Evolutionary conservation across 257 asterid species (phyloP), one percentile per base, ranked within the genome.

Genomic region (Solanum corneliomulleri): DNA sequence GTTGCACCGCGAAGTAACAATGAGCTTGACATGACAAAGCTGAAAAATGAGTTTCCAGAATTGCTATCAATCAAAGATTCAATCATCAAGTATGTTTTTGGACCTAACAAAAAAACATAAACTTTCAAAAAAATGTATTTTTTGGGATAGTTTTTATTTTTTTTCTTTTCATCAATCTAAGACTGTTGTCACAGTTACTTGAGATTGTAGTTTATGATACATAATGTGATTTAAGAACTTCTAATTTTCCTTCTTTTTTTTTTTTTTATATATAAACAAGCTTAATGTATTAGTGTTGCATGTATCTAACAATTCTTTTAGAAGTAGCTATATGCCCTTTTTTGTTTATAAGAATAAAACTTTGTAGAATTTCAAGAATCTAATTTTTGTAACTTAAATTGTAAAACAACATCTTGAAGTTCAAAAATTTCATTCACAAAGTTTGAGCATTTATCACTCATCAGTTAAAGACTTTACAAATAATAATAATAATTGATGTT

Each of bases 21-120:
- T 7, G 87, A 89, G 35, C 42, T 86, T 44, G 89, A 88, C 82
- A 37, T 70, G 11, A 60, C 87, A 27, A 89, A 89, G 49, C 47
- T 89, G 14, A 89, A 71, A 58, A 42, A 72, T 3, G 90, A 89
- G 70, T 77, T 87, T 16, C 87, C 87, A 0, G 69, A 72, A 39
- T 14, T 87, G 52, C 27, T 86, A 58, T 74, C 89, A 0, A 82
- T 87, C 35, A 82, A 86, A 41, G 88, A 89, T 47, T 88, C 89
- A 8, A 31, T 89, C 64, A 88, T 86, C 86, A 85, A 89, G 86
- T 86, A 62, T 86, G 87, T 86, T 42, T 88, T 71, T 11, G 64
- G 33, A 74, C 86, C 89, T 5, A 89, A 88, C 89, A 86, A 83
- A 86, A 89, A 86, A 75, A 87, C 81, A 45, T 89, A 85, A 89